Conservation (phyloP, 2,329 filamentous ascomycete genomes). For the Emmonsia crescens region DNA sequence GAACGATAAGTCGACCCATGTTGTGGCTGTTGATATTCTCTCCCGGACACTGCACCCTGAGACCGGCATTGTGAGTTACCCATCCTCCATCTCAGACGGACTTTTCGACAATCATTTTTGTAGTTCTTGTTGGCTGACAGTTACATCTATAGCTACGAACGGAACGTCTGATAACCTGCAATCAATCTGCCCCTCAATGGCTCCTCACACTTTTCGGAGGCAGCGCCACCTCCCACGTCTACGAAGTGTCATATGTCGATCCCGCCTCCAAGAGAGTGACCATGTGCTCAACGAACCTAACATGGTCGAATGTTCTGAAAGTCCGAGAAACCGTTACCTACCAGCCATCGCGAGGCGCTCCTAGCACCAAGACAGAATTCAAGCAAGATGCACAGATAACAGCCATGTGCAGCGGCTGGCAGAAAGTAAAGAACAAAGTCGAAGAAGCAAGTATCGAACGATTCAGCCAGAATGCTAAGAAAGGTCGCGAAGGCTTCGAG, state of each 20-base stretch:
- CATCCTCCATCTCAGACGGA: background rate
- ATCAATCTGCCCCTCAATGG: constrained; percentile 40
- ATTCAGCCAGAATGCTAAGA: constrained; percentile 83
- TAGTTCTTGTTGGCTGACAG: background rate
- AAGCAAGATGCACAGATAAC: constrained; percentile 86
- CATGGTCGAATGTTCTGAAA: constrained; percentile 77
- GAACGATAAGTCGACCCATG: constrained; percentile 98
- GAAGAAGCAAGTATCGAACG: constrained; percentile 82
- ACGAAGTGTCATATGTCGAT: constrained; percentile 93
- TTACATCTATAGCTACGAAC: constrained; percentile 48
- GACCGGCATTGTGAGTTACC: constrained; percentile 53
- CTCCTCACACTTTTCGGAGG: constrained; percentile 69
- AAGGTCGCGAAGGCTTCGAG: constrained; percentile 91
- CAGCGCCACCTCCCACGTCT: constrained; percentile 74
- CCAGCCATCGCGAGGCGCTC: constrained; percentile 46
- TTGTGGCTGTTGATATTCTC: constrained; percentile 88
- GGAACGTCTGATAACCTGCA: constrained; percentile 50
- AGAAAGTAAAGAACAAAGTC: constrained; percentile 91
- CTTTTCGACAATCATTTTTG: background rate
- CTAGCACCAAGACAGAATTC: constrained; percentile 60
- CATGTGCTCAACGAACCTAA: constrained; percentile 93
- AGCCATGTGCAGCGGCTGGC: constrained; percentile 90
- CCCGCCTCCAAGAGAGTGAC: constrained; percentile 73
- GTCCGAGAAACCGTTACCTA: constrained; percentile 92
- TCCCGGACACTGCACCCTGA: constrained; percentile 54